Evolutionary conservation across 2,329 filamentous ascomycete species (phyloP).

Genomic region (Aspergillus arachidicola): DNA sequence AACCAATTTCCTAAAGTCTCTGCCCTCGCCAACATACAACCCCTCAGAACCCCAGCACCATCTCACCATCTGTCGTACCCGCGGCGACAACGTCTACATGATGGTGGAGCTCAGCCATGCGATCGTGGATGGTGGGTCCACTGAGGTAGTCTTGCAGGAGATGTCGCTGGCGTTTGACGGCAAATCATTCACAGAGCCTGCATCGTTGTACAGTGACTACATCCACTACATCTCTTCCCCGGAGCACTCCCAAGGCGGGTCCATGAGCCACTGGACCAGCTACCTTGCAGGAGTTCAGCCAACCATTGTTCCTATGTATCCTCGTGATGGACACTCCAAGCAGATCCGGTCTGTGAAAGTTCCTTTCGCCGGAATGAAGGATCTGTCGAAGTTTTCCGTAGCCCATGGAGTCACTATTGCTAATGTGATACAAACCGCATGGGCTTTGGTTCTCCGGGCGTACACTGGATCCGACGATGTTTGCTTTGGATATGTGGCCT

Average conservation of each 20-base stretch:
- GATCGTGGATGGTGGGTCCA: conserved; percentile 3
- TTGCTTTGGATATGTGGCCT: conserved; percentile 43
- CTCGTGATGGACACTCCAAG: background rate
- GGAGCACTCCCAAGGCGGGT: background rate
- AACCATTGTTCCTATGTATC: background rate
- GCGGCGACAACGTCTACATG: background rate
- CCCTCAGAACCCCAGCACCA: background rate
- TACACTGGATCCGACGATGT: conserved; percentile 42
- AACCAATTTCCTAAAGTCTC: background rate
- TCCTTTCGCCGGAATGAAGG: background rate
- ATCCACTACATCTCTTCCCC: background rate
- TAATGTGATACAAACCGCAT: conserved; percentile 40
- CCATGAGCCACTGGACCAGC: background rate
- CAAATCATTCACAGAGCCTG: background rate
- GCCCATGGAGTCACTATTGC: conserved; percentile 20
- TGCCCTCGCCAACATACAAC: background rate
- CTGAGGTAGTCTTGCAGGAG: conserved; percentile 10
- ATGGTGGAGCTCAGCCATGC: conserved; percentile 8
- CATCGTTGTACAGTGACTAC: background rate
- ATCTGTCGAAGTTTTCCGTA: background rate
- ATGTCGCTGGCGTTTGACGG: conserved; percentile 1
- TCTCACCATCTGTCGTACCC: background rate
- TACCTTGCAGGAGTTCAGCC: background rate
- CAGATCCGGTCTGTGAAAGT: background rate
- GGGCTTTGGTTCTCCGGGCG: conserved; percentile 38